Evolutionary conservation across 192 early-diverging fungal species (phyloP), one percentile per base, ranked within the genome.

Genomic region (Phycomyces nitens): DNA sequence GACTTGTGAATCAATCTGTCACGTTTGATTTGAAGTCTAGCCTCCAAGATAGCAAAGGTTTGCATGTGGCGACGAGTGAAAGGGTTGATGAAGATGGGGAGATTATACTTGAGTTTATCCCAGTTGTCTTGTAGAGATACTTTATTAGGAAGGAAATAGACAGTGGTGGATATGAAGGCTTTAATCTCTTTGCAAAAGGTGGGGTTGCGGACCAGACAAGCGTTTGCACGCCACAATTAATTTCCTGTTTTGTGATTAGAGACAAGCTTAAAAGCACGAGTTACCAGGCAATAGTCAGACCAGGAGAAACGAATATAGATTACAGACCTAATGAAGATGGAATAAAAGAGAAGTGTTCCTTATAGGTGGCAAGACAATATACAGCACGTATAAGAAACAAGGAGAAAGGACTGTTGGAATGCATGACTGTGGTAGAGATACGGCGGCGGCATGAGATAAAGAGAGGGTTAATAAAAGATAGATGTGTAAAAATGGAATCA

Each of bases 161-260:
- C 21, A 39, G 39, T 23, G 12, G 22, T 5, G 38, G 12, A 26
- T 5, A 56, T 20, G 8, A n/a, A 29, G 10, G 0, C 20, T 20
- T 29, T 7, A 6, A 56, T 26, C n/a, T 12, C 9, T 4, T 29
- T 56, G 38, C 11, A n/a, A 15, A 56, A 56, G n/a, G n/a, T n/a
- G 39, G 12, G 0, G 16, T 56, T 56, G 14, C 12, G 55, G 5
- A 15, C 12, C 2, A 56, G 55, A 5, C 15, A 15, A 20, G 51
- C 40, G 52, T 70, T 64, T 27, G 53, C 14, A 5, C 58, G 56
- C 56, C 56, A 70, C 7, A 22, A 3, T 16, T 62, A 61, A 20
- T 41, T 52, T 16, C 69, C 69, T 1, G 1, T 23, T 0, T 29
- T 21, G 11, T 14, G 8, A 23, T 23, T 16, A 0, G 38, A 10